Base-by-base conservation (phyloP, 2,329 filamentous ascomycete species). In the Curvularia sp. region DNA sequence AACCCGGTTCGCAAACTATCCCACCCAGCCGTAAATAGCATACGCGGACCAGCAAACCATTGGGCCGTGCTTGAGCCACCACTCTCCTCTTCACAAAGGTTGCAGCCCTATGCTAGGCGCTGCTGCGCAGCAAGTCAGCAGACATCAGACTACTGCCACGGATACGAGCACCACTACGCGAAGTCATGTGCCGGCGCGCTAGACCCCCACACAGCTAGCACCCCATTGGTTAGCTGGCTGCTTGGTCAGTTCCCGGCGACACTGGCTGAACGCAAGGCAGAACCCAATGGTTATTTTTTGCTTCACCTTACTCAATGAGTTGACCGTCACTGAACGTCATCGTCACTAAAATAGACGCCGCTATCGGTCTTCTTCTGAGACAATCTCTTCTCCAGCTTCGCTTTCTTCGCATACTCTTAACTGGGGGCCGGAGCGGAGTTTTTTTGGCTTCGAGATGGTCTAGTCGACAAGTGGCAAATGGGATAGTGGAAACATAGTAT, bases 171-270 rank as follows among this genome's bases (percentile, higher is more conserved):
- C 62, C 61, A 50, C 64, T 63, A 70, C 67, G 61, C 66, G 67
- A 62, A 66, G 57, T 68, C 67, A 70, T 65, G 65, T 70, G 69
- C 57, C 26, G 50, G 60, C 60, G 64, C 55, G 47, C 61, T 44
- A 42, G 26, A 57, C 35, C 15, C 48, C 51, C 43, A 46, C n/a
- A 24, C 24, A 28, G 15, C 43, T 30, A 28, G 24, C 15, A 18
- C 13, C 12, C 6, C 13, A 18, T 38, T 38, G 35, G 35, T 38
- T 38, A 38, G 35, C 13, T 15, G 12, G 33, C 13, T 35, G 6
- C 12, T 9, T 38, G 35, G 15, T 7, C 35, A 18, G 35, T 38
- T 18, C 35, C 26, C 35, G 15, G 15, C 35, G 9, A 31, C 30
- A 38, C 43, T 28, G 26, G 43, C 43, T 46, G 43, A 46, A 46